A percentile compares a stretch with the other conserved stretches of the same genome.
Evolutionary conservation across 192 early-diverging fungal genomes (phyloP).

Genomic region (Chytriomyces hyalinus): DNA sequence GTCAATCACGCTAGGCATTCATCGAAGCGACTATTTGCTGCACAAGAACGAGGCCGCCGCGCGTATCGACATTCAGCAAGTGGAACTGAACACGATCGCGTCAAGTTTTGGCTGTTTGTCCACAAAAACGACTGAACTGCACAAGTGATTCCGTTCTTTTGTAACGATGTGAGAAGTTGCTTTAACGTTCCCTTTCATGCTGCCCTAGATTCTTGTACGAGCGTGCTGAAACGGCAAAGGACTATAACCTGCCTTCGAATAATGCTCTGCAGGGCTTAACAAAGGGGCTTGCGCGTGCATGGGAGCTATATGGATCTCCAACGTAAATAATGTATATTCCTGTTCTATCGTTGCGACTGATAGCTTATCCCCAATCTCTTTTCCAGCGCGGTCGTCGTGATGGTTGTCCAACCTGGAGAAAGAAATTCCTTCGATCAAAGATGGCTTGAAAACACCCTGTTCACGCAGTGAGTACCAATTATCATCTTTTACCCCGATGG

Average conservation of each 20-base stretch:
- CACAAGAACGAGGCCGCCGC: constrained; percentile 56
- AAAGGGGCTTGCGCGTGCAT: constrained; percentile 73
- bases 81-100: constrained; percentile 95
- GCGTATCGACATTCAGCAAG: constrained; percentile 79
- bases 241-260: constrained; percentile 53
- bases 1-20: constrained; percentile 78
- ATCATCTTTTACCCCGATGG: not conserved
- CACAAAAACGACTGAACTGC: constrained; percentile 73
- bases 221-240: constrained; percentile 43
- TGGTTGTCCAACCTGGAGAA: constrained; percentile 93
- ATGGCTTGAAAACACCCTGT: constrained; percentile 81
- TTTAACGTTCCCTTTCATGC: not conserved
- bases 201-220: constrained; percentile 39
- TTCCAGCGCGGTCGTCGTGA: constrained; percentile 72
- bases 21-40: constrained; percentile 92
- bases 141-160: constrained; percentile 60
- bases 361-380: constrained; percentile 37
- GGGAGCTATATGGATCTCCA: constrained; percentile 61
- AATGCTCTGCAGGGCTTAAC: constrained; percentile 72
- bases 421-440: constrained; percentile 94
- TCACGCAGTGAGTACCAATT: constrained; percentile 51
- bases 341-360: not conserved
- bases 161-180: not conserved
- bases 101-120: constrained; percentile 85
- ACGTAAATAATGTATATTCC: constrained; percentile 32